Evolutionary conservation across 148 eudicot species (phyloP), one percentile per base, ranked within the genome.

Genomic region (Gaultheria prostrata): DNA sequence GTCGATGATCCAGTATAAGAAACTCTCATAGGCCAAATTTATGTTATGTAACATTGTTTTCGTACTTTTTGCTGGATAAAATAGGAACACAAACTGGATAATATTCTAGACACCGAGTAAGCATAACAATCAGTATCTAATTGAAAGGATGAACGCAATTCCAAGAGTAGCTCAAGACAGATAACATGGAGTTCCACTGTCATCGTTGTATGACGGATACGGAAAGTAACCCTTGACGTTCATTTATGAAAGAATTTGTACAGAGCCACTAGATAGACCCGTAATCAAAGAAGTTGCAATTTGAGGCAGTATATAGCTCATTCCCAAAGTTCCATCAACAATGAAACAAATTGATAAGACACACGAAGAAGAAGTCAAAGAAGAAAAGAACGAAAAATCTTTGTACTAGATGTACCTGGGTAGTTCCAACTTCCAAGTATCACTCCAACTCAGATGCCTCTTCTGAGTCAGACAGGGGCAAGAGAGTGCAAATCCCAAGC

Each of bases 381-480:
- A 50, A 82, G 50, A 7, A 74, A 54, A 56, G 72, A 67, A 13
- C 0, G 8, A 1, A 10, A 63, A 17, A 43, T 17, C 18, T 0
- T 57, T 49, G 20, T 32, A 76, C 77, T 24, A 73, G 14, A 30
- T 49, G 45, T 80, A 85, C 87, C 83, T 85, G 69, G 75, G 48
- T 67, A 43, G 11, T 69, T 54, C 28, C 28, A 43, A 43, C 17
- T 69, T 54, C 20, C 28, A 43, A 43, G 39, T 14, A 82, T 86
- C 82, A 87, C 82, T 88, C 91, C 77, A 88, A 85, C 71, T 93
- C 97, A 70, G 95, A 90, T 26, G 88, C 91, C 86, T 84, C 70
- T 24, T 69, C 98, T 3, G 99, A 89, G 69, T 96, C 99, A 84
- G 99, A 94, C 89, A 96, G 91, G 32, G 99, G 97, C 84, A 94